Conservation (phyloP, 2,329 filamentous ascomycete genomes). For the Talaromyces islandicus region DNA sequence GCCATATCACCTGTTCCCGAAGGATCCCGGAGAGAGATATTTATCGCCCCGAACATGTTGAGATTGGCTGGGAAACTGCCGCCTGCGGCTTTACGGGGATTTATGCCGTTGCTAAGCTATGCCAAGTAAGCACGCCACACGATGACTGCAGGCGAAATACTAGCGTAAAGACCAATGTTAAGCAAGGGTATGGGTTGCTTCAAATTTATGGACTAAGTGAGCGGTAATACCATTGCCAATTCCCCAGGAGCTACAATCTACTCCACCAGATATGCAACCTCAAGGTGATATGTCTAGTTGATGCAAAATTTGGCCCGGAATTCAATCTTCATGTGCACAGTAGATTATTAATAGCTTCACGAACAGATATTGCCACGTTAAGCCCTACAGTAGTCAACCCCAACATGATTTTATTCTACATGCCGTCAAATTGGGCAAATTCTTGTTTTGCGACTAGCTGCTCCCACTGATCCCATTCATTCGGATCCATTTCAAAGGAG, state of each 20-base stretch:
- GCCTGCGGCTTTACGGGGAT: not conserved
- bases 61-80: not conserved
- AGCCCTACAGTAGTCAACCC: not conserved
- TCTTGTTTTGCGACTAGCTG: constrained; percentile 16
- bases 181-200: not conserved
- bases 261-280: not conserved
- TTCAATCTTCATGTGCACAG: not conserved
- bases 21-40: not conserved
- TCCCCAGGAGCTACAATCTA: no score
- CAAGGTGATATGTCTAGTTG: not conserved
- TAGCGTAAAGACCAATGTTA: not conserved
- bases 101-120: not conserved
- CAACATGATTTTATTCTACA: not conserved
- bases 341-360: not conserved
- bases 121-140: not conserved
- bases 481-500: constrained; percentile 22
- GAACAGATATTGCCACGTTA: not conserved
- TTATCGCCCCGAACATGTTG: not conserved
- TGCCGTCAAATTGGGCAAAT: not conserved
- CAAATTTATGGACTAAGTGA: not conserved
- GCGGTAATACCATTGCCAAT: no score
- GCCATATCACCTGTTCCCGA: not conserved
- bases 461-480: constrained; percentile 26
- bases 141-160: not conserved
- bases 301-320: not conserved